Evolutionary conservation across 108 stramenopile species (phyloP).

Genomic region (Stephanodiscus triporus): DNA sequence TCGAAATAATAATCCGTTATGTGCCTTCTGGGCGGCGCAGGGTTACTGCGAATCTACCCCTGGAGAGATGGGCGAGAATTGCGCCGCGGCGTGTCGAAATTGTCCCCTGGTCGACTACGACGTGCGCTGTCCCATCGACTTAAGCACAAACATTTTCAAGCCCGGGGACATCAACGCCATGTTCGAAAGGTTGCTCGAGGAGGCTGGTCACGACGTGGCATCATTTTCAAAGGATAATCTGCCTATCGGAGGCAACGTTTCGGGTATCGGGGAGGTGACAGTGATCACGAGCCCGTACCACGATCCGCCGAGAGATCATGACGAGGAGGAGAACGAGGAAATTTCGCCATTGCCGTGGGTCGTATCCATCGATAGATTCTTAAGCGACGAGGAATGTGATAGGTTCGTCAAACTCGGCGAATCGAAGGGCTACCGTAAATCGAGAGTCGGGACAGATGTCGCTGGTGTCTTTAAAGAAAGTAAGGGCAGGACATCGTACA

Average conservation of each 20-base stretch:
- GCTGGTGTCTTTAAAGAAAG: no score
- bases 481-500: conserved; percentile 29
- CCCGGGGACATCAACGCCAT: conserved; percentile 33
- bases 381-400: conserved; percentile 72
- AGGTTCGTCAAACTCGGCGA: conserved; percentile 69
- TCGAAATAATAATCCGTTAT: conserved; percentile 28
- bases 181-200: conserved; percentile 47
- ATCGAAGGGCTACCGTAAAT: conserved; percentile 65
- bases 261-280: conserved; percentile 23
- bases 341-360: conserved; percentile 57
- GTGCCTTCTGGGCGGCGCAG: conserved; percentile 42
- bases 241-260: conserved; percentile 22
- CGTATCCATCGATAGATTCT: conserved; percentile 71
- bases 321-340: conserved; percentile 13
- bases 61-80: conserved; percentile 38
- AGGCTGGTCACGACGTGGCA: conserved; percentile 27
- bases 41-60: conserved; percentile 25
- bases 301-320: conserved; percentile 26
- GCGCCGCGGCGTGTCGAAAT: conserved; percentile 45
- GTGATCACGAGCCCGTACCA: conserved; percentile 40
- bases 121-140: conserved; percentile 43
- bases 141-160: conserved; percentile 21
- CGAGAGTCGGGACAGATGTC: conserved; percentile 18
- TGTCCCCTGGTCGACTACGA: conserved; percentile 51
- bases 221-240: conserved; percentile 35